These are phyloP conservation scores for Naumovozyma castellii DNA, from an alignment of 805 yeast genomes.

Conservation along the genomic window DNA sequence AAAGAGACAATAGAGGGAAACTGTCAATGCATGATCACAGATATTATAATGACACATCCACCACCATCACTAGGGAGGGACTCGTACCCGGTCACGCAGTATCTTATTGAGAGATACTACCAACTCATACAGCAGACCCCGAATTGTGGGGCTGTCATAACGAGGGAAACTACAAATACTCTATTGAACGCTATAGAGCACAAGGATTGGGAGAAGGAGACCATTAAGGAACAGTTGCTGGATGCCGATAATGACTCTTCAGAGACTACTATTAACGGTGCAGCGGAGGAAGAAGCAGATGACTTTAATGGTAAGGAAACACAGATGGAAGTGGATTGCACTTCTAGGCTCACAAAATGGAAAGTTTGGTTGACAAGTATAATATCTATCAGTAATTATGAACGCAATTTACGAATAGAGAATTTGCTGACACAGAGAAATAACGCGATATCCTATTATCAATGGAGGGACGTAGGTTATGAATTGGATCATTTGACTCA, in stretches of 20 bases:
- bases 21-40: no score
- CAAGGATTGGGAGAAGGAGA: neutral
- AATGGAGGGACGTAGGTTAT: constrained; percentile 60
- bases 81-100: constrained; percentile 11
- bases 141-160: neutral
- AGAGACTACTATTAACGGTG: neutral
- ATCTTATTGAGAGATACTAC: constrained; percentile 10
- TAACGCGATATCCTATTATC: constrained; percentile 42
- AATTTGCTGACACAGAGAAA: constrained; percentile 36
- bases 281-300: neutral
- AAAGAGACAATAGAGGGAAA: no score
- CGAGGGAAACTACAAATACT: neutral
- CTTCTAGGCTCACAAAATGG: neutral
- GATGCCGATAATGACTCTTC: neutral
- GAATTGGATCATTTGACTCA: constrained; percentile 57
- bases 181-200: neutral
- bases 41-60: neutral
- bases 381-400: constrained; percentile 9
- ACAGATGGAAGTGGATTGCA: neutral
- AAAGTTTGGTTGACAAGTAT: neutral
- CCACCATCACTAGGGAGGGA: neutral
- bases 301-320: neutral
- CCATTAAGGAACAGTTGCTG: neutral
- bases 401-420: constrained; percentile 31
- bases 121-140: constrained; percentile 1